These are phyloP conservation scores for Toxicodendron radicans DNA, from an alignment of 345 rosid species.

Conservation along the genomic window DNA sequence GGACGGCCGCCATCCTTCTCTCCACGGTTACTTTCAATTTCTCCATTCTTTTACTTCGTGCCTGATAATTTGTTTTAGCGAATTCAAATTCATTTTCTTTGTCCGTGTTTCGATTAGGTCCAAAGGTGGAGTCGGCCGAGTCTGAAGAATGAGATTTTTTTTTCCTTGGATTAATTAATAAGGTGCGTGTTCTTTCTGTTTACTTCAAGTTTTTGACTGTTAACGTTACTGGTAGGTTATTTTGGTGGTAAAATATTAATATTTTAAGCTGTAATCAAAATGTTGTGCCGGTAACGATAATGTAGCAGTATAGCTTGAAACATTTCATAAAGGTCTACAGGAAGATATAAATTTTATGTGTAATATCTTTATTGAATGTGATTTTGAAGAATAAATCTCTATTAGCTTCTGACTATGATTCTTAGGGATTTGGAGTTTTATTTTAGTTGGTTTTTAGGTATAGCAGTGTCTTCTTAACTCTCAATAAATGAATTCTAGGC, in stretches of 20 bases:
- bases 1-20: constrained; percentile 87
- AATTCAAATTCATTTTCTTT: no score
- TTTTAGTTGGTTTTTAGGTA: no score
- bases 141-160: constrained; percentile 36
- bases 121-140: constrained; percentile 55
- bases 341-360: no score
- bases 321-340: no score
- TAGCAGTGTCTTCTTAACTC: background rate
- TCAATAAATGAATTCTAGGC: background rate
- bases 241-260: no score
- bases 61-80: background rate
- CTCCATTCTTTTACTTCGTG: background rate
- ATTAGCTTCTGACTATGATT: no score
- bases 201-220: background rate
- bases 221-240: no score
- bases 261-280: no score
- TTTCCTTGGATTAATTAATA: no score
- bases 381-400: background rate
- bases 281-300: no score
- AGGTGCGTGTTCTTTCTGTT: background rate
- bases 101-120: constrained; percentile 39
- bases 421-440: no score
- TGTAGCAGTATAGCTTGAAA: no score
- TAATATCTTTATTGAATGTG: background rate
- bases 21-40: constrained; percentile 55